These are phyloP conservation scores for Fraxinus floribunda DNA, from an alignment of 305 asterid species.

Conservation along the genomic window DNA sequence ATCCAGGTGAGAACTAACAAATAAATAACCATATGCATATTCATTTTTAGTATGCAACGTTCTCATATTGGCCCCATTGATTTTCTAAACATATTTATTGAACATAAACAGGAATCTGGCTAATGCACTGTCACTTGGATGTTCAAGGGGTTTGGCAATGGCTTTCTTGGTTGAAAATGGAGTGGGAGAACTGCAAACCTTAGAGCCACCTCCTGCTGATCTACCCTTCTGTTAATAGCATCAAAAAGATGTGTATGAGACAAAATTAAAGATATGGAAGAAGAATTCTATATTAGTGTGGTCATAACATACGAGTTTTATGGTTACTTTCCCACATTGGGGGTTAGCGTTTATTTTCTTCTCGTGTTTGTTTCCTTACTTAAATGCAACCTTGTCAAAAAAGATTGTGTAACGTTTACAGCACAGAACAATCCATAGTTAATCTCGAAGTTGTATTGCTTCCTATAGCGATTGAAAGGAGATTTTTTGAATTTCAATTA, in stretches of 20 bases:
- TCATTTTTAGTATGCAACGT: background rate
- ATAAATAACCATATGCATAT: background rate
- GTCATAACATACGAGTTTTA: background rate
- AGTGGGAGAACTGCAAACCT: background rate
- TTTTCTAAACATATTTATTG: background rate
- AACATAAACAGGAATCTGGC: background rate
- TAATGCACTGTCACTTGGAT: background rate
- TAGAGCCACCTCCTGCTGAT: background rate
- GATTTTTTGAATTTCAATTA: no score
- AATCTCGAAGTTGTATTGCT: no score
- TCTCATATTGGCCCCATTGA: background rate
- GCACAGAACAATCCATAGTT: no score
- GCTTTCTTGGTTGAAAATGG: background rate
- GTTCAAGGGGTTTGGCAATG: background rate
- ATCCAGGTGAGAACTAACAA: slow-evolving; percentile 56
- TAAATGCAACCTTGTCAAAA: no score
- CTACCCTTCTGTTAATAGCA: background rate
- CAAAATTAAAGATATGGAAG: background rate
- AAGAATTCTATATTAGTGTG: background rate
- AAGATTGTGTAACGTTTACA: no score
- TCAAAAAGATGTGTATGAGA: background rate
- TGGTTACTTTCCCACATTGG: no score
- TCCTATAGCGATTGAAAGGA: no score
- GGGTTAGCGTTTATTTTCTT: no score
- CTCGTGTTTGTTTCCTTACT: no score